phyloP scores from a whole-genome alignment of 2,329 filamentous ascomycete species.

The Fusarium cyanostomum region DNA sequence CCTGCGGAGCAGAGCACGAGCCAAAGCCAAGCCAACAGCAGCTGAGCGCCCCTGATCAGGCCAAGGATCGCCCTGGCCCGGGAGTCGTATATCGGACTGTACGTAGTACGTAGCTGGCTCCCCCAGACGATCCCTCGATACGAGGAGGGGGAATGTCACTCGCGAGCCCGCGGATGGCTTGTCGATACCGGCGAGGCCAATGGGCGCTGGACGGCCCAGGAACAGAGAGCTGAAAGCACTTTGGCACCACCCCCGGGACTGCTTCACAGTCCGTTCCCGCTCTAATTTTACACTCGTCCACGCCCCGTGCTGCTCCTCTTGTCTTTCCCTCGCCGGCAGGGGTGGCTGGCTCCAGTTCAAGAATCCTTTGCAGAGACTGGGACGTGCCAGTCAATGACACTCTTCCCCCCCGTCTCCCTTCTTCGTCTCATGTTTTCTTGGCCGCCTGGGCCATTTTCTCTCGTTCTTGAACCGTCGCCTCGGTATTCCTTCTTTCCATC shows the following conservation, averaged over 20 bases:
- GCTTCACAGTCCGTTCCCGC: neutral
- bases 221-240: neutral
- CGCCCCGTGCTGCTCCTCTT: conserved; percentile 1
- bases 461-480: conserved; percentile 26
- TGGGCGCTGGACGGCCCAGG: neutral
- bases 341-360: neutral
- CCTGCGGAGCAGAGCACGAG: neutral
- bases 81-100: conserved; percentile 9
- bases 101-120: neutral
- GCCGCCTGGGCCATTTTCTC: conserved; percentile 13
- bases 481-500: conserved; percentile 15
- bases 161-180: neutral
- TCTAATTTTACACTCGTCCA: neutral
- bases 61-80: conserved; percentile 19
- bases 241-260: no score
- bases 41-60: conserved; percentile 35
- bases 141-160: conserved; percentile 19
- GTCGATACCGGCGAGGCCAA: neutral
- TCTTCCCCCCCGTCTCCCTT: conserved; percentile 22
- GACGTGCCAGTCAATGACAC: conserved; percentile 31
- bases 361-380: conserved; percentile 26
- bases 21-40: conserved; percentile 4
- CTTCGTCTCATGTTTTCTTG: conserved; percentile 1
- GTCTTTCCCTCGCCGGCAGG: conserved; percentile 6
- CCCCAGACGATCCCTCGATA: conserved; percentile 24